A percentile compares a stretch with the other conserved stretches of the same genome.
Conservation (phyloP, 352 stramenopile species). For the Phytophthora meadii region DNA sequence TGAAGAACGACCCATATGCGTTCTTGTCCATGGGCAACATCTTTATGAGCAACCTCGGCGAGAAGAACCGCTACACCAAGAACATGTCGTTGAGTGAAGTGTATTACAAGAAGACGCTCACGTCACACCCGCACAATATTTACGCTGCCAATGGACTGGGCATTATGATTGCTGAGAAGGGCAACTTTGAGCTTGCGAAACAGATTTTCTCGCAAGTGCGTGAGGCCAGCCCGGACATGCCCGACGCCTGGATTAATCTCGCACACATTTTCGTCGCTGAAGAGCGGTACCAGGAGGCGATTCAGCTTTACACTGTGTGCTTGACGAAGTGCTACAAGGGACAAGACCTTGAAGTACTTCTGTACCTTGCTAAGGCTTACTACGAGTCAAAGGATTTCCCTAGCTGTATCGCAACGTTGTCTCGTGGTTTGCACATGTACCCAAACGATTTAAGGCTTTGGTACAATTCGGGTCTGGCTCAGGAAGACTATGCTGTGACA, state of each 20-base stretch:
- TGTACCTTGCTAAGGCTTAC: slow-evolving; percentile 90
- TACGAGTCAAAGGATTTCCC: slow-evolving; percentile 91
- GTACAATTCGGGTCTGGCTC: slow-evolving; percentile 88
- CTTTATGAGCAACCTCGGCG: slow-evolving; percentile 98
- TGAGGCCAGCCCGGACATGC: slow-evolving; percentile 96
- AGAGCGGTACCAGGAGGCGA: slow-evolving; percentile 95
- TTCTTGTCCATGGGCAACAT: slow-evolving; percentile 98
- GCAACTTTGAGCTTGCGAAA: slow-evolving; percentile 96
- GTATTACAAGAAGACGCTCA: slow-evolving; percentile 97
- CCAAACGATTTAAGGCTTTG: slow-evolving; percentile 82
- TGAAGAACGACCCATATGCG: slow-evolving; percentile 97
- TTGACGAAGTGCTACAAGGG: slow-evolving; percentile 91
- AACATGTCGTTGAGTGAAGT: slow-evolving; percentile 95
- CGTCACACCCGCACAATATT: slow-evolving; percentile 93
- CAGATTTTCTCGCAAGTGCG: slow-evolving; percentile 97
- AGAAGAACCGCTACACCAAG: slow-evolving; percentile 96
- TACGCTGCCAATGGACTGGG: slow-evolving; percentile 98
- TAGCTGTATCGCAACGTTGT: slow-evolving; percentile 88
- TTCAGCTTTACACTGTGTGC: slow-evolving; percentile 96
- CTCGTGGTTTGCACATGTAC: slow-evolving; percentile 78
- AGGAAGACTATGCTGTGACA: slow-evolving; percentile 89
- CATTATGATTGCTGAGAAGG: slow-evolving; percentile 98
- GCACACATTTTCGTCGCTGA: slow-evolving; percentile 97
- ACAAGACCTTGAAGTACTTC: slow-evolving; percentile 80
- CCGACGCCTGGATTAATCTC: slow-evolving; percentile 97